These are phyloP conservation scores for Alternaria sp. DNA, from an alignment of 2,329 filamentous ascomycete species.

Conservation along the genomic window DNA sequence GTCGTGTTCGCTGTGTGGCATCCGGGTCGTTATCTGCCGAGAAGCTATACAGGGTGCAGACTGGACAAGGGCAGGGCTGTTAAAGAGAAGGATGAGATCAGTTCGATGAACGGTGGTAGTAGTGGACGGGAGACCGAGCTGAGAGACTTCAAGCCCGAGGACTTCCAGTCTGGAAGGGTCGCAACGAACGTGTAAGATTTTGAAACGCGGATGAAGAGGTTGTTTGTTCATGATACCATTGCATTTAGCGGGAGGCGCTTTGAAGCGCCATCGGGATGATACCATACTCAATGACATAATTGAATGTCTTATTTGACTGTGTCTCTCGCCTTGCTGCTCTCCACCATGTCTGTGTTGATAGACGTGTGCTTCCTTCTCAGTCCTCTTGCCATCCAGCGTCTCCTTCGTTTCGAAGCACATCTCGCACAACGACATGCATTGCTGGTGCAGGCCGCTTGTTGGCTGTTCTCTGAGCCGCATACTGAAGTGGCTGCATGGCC, in stretches of 20 bases:
- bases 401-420: background rate
- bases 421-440: background rate
- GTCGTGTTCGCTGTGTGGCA: conserved; percentile 59
- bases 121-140: conserved; percentile 14
- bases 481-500: background rate
- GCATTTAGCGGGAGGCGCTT: conserved; percentile 23
- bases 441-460: no score
- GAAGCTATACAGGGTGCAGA: conserved; percentile 36
- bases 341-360: background rate
- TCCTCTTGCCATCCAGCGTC: background rate
- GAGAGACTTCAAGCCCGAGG: conserved; percentile 31
- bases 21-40: conserved; percentile 47
- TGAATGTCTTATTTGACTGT: background rate
- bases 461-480: no score
- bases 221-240: conserved; percentile 21
- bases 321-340: background rate
- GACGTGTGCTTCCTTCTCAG: background rate
- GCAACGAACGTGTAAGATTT: conserved; percentile 7
- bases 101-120: conserved; percentile 15
- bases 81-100: conserved; percentile 43
- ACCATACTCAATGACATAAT: conserved; percentile 7
- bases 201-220: background rate
- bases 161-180: conserved; percentile 22
- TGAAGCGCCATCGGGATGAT: conserved; percentile 9
- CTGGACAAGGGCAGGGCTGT: conserved; percentile 40